These are phyloP conservation scores for Alternaria hordeiaustralica DNA, from an alignment of 2,329 filamentous ascomycete genomes.

Conservation along the genomic window DNA sequence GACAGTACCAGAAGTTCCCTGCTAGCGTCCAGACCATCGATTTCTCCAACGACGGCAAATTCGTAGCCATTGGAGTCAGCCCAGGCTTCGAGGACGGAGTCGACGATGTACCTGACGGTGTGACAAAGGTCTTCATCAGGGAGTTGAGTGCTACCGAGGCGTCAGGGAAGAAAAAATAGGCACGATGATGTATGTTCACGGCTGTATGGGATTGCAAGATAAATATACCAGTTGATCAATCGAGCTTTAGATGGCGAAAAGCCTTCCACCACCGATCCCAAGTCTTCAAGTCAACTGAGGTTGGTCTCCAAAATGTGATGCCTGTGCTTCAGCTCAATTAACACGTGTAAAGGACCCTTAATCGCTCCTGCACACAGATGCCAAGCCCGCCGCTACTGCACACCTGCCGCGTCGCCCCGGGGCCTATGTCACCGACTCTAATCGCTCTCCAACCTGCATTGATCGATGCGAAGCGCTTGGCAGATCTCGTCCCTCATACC, in stretches of 20 bases:
- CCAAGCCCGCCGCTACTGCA: background rate
- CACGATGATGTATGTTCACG: background rate
- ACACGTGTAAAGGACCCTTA: background rate
- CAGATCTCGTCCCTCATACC: background rate
- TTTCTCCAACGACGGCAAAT: constrained; percentile 79
- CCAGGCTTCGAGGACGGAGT: constrained; percentile 89
- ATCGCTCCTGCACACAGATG: background rate
- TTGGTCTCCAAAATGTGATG: background rate
- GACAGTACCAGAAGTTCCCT: constrained; percentile 85
- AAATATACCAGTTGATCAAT: constrained; percentile 3
- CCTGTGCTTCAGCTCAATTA: background rate
- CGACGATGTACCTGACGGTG: constrained; percentile 77
- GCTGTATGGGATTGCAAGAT: background rate
- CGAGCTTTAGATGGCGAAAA: background rate
- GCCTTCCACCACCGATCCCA: background rate
- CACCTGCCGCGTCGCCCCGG: background rate
- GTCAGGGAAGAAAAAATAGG: constrained; percentile 76
- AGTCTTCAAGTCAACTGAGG: background rate
- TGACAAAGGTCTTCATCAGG: constrained; percentile 76
- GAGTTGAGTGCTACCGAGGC: constrained; percentile 88
- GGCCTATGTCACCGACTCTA: background rate
- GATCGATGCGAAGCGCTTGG: background rate
- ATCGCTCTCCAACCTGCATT: background rate
- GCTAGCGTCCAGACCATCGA: constrained; percentile 78
- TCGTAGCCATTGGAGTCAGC: constrained; percentile 79